Conservation (phyloP, 1,284 basidiomycete species). For the Sutorius eximius region DNA sequence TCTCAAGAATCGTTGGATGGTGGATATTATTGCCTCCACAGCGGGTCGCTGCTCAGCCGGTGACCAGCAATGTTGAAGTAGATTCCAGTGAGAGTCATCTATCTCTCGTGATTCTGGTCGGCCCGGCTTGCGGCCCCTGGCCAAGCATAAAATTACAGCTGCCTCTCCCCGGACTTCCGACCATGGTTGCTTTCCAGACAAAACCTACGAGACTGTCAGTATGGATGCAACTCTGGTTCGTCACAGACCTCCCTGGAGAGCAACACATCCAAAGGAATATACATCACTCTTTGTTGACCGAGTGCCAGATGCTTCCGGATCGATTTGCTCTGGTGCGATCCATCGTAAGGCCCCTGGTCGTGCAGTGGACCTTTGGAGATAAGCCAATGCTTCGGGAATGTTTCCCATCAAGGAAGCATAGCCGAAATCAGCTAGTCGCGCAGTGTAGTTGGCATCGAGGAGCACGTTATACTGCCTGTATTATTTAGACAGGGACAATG, state of each 20-base stretch:
- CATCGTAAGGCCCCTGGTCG: background rate
- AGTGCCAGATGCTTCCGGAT: background rate
- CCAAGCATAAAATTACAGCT: background rate
- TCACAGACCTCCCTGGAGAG: background rate
- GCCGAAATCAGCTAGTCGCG: background rate
- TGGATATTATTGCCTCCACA: background rate
- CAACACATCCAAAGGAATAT: background rate
- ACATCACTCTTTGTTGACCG: background rate
- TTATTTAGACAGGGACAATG: no score
- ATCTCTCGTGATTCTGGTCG: background rate
- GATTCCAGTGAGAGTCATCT: background rate
- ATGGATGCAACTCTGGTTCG: background rate
- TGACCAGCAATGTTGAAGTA: conserved; percentile 9
- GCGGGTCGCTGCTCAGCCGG: background rate
- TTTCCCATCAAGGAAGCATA: background rate
- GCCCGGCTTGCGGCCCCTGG: background rate
- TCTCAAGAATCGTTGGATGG: background rate
- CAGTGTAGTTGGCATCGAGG: background rate
- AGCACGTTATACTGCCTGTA: background rate
- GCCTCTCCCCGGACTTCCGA: background rate
- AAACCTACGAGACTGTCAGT: background rate
- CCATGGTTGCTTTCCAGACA: background rate
- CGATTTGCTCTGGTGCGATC: background rate
- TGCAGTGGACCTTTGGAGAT: no score
- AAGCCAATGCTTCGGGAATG: no score